A percentile compares a stretch with the other conserved stretches of the same genome.
Evolutionary conservation across 2,329 filamentous ascomycete species (phyloP).

Genomic region (Penicillium concentricum): DNA sequence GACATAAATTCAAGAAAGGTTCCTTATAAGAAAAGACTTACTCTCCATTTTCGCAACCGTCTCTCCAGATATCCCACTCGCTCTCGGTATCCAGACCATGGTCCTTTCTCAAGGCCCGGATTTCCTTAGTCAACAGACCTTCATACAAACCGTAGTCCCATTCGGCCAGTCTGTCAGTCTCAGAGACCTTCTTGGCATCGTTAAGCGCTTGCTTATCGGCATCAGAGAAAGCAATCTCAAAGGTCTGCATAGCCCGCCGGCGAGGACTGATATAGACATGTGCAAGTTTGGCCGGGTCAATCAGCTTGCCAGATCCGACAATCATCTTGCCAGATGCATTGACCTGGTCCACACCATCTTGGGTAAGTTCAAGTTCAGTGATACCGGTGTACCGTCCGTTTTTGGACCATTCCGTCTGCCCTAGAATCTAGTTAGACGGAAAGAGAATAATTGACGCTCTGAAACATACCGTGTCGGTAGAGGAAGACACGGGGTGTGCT

Average conservation of each 20-base stretch:
- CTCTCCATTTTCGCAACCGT: slow-evolving; percentile 60
- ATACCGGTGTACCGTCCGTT: slow-evolving; percentile 49
- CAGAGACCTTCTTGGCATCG: slow-evolving; percentile 39
- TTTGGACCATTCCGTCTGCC: slow-evolving; percentile 50
- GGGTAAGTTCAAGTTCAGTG: slow-evolving; percentile 46
- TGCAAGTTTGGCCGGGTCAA: slow-evolving; percentile 51
- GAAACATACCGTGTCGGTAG: slow-evolving; percentile 36
- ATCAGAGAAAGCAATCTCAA: slow-evolving; percentile 45
- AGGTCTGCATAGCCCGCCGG: slow-evolving; percentile 50
- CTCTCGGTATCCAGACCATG: slow-evolving; percentile 50
- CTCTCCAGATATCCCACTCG: slow-evolving; percentile 58
- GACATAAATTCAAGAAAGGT: not conserved
- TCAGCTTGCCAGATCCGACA: slow-evolving; percentile 52
- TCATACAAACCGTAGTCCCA: slow-evolving; percentile 67
- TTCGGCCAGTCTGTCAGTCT: slow-evolving; percentile 55
- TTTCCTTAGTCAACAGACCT: slow-evolving; percentile 54
- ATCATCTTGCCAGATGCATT: slow-evolving; percentile 44
- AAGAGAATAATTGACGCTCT: not conserved
- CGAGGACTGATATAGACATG: slow-evolving; percentile 54
- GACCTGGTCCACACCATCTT: slow-evolving; percentile 47
- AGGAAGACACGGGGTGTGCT: slow-evolving; percentile 41
- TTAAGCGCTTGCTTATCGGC: slow-evolving; percentile 23
- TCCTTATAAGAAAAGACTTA: slow-evolving; percentile 26
- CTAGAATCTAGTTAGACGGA: slow-evolving; percentile 7
- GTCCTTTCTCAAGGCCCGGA: slow-evolving; percentile 47